Percentiles rank a stretch among this genome's conserved stretches.
Evolutionary conservation across 805 yeast genomes (phyloP).

Genomic region (Schwanniomyces polymorphus): DNA sequence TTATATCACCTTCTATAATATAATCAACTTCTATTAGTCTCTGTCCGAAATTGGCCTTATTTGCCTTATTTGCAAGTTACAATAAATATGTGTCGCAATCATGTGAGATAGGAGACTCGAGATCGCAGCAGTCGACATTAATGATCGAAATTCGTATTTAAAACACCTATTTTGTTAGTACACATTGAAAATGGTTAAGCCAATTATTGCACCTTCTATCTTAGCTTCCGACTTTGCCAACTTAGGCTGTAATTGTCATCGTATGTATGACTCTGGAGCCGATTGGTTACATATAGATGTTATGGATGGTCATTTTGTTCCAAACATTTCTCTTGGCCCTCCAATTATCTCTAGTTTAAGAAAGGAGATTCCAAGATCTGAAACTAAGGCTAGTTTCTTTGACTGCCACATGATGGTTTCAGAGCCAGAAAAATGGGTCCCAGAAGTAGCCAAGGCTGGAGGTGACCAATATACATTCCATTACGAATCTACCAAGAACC

Average conservation of each 20-base stretch:
- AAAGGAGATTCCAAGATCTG: conserved; percentile 68
- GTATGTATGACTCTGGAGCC: conserved; percentile 75
- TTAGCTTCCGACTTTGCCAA: conserved; percentile 90
- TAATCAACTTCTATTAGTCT: no score
- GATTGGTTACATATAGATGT: conserved; percentile 98
- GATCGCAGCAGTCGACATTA: background rate
- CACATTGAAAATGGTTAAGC: conserved; percentile 56
- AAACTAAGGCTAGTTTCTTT: conserved; percentile 54
- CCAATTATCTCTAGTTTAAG: conserved; percentile 82
- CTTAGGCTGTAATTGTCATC: conserved; percentile 83
- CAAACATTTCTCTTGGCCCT: conserved; percentile 92
- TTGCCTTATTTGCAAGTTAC: no score
- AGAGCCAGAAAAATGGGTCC: conserved; percentile 90
- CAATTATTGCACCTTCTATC: conserved; percentile 92
- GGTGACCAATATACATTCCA: conserved; percentile 97
- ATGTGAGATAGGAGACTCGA: background rate
- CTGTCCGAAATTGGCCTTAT: no score
- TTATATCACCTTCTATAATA: no score
- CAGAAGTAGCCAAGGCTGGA: conserved; percentile 87
- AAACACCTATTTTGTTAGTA: background rate
- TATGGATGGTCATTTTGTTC: conserved; percentile 99
- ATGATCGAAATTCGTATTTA: background rate
- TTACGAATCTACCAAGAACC: conserved; percentile 85
- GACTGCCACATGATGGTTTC: conserved; percentile 99
- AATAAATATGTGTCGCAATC: background rate